These are phyloP conservation scores for Colletotrichum acutatum DNA, from an alignment of 2,329 filamentous ascomycete species.

Conservation along the genomic window DNA sequence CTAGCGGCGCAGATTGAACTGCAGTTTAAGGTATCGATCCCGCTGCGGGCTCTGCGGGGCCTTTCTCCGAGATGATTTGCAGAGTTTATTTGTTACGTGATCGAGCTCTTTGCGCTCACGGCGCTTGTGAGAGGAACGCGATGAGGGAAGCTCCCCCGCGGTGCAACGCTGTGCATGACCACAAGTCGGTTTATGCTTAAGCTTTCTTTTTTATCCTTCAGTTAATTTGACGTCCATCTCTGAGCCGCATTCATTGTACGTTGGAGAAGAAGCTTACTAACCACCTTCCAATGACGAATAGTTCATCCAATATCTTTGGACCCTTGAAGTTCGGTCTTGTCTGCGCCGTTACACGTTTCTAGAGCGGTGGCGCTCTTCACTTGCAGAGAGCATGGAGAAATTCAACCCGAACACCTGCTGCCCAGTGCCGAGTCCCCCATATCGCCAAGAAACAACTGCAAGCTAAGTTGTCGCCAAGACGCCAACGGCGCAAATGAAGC, in stretches of 20 bases:
- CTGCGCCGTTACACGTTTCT: background rate
- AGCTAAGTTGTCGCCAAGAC: slow-evolving; percentile 21
- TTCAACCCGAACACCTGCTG: background rate
- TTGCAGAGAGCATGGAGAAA: background rate
- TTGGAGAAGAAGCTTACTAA: slow-evolving; percentile 20
- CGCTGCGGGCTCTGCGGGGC: slow-evolving; percentile 11
- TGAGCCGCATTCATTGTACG: background rate
- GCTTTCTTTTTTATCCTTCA: background rate
- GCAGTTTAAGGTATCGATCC: slow-evolving; percentile 25
- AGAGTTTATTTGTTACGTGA: slow-evolving; percentile 9
- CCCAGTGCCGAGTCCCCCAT: background rate
- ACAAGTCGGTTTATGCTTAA: background rate
- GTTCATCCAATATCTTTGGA: background rate
- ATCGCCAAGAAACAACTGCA: slow-evolving; percentile 1
- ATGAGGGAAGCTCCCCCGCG: background rate
- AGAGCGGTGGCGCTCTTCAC: background rate
- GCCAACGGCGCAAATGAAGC: slow-evolving; percentile 21
- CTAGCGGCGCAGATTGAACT: slow-evolving; percentile 7
- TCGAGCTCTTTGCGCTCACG: background rate
- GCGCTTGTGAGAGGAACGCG: background rate
- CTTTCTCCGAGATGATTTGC: background rate
- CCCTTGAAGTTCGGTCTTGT: background rate
- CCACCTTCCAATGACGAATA: no score
- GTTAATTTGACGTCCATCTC: background rate
- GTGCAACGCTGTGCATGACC: background rate